Percentiles rank a stretch among this genome's conserved stretches.
These are phyloP conservation scores for Hypoxylon crocopeplum DNA, from an alignment of 495 filamentous ascomycete species.

Conservation along the genomic window DNA sequence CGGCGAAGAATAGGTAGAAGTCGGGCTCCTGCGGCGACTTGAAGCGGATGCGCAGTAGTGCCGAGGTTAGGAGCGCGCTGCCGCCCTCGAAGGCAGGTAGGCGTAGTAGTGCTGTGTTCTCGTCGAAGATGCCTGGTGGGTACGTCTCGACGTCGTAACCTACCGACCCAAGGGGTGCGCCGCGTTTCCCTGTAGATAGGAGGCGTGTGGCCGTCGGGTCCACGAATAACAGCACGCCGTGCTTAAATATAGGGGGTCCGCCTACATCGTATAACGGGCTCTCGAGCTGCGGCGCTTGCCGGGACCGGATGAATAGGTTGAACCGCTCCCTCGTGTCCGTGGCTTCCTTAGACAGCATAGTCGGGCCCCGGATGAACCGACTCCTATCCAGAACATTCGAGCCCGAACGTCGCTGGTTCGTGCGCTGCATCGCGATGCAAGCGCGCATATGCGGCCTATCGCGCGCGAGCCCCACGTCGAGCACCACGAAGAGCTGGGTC, in stretches of 20 bases:
- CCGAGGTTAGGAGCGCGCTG: constrained; percentile 9
- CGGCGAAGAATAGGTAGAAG: constrained; percentile 20
- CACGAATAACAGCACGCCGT: constrained; percentile 16
- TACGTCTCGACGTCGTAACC: constrained; percentile 17
- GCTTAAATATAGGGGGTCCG: background rate
- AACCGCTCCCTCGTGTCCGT: too few species aligned
- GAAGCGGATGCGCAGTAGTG: constrained; percentile 15
- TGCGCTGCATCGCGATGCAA: too few species aligned
- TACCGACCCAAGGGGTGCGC: constrained; percentile 12
- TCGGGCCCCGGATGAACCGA: too few species aligned
- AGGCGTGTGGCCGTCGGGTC: constrained; percentile 12
- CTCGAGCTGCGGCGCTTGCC: background rate
- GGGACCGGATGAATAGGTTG: constrained; percentile 19
- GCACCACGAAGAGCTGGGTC: too few species aligned
- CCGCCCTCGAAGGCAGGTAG: constrained; percentile 12
- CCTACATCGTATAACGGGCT: background rate
- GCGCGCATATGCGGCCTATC: too few species aligned
- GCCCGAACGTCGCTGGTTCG: too few species aligned
- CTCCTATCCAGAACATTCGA: too few species aligned
- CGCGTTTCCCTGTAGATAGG: constrained; percentile 8
- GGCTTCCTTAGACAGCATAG: too few species aligned
- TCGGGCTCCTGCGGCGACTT: constrained; percentile 21
- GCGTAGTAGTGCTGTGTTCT: constrained; percentile 4
- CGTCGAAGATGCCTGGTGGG: constrained; percentile 12
- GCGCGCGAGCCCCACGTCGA: too few species aligned